A percentile compares a stretch with the other conserved stretches of the same genome.
phyloP scores from a whole-genome alignment of 2,329 filamentous ascomycete species.

The Drechslerella dactyloides region DNA sequence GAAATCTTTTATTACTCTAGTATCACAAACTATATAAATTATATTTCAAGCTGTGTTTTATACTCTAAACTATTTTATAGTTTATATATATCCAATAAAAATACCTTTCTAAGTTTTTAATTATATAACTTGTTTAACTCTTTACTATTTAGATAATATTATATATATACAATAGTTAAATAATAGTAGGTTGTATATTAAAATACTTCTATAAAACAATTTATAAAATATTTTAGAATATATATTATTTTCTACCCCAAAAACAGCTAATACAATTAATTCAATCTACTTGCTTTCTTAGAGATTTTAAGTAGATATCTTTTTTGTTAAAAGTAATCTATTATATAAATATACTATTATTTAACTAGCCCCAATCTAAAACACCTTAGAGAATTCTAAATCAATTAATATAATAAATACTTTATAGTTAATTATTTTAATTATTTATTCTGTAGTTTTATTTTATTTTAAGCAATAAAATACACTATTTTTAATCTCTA shows the following conservation, averaged over 20 bases:
- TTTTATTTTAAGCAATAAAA: conserved; percentile 2
- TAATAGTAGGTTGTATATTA: neutral
- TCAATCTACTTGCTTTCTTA: neutral
- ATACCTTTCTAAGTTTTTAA: conserved; percentile 1
- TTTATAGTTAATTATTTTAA: conserved; percentile 1
- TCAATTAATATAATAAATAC: neutral
- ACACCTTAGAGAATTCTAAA: neutral
- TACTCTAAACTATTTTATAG: conserved; percentile 11
- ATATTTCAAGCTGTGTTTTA: conserved; percentile 3
- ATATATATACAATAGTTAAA: too few species aligned
- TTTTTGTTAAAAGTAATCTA: conserved; percentile 9
- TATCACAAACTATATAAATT: conserved; percentile 16
- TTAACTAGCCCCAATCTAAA: conserved; percentile 1
- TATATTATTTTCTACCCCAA: neutral
- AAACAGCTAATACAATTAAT: neutral
- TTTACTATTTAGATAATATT: neutral
- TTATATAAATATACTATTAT: conserved; percentile 11
- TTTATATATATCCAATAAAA: conserved; percentile 13
- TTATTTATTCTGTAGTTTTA: conserved; percentile 18
- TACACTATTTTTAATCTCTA: neutral
- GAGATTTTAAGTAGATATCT: conserved; percentile 5
- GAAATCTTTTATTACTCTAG: conserved; percentile 15
- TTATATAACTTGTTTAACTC: conserved; percentile 3
- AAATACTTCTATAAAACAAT: neutral
- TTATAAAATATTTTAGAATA: conserved; percentile 6